Conservation (phyloP, 2,329 filamentous ascomycete species). For the Teratosphaeria zuluensis region DNA sequence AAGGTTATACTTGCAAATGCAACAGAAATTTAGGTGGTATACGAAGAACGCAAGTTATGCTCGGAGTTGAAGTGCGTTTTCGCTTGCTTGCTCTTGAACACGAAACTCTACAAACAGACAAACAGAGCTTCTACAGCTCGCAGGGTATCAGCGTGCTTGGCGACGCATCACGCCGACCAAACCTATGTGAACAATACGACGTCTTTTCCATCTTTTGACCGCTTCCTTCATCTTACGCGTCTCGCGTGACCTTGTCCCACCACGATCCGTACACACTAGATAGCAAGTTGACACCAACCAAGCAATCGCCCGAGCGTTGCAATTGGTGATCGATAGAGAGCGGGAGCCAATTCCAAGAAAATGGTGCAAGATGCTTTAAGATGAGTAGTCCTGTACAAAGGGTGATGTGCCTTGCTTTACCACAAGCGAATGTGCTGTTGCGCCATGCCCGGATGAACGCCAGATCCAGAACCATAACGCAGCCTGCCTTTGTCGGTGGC, state of each 20-base stretch:
- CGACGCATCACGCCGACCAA: not conserved
- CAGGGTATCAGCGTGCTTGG: not conserved
- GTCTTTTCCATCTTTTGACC: not conserved
- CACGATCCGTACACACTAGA: not conserved
- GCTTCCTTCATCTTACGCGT: not conserved
- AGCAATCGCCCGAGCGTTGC: not conserved
- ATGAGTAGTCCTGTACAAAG: not conserved
- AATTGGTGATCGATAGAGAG: not conserved
- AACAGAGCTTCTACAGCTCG: not conserved
- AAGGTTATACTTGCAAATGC: not conserved
- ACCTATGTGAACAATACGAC: not conserved
- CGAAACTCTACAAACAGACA: not conserved
- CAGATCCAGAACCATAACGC: not conserved
- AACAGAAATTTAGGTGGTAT: not conserved
- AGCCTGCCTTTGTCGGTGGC: not conserved
- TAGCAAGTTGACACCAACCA: not conserved
- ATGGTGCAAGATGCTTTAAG: not conserved
- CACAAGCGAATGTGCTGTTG: conserved; percentile 3
- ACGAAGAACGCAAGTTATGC: not conserved
- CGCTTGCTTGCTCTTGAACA: not conserved
- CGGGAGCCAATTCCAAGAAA: not conserved
- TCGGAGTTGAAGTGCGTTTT: not conserved
- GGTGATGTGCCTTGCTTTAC: not conserved
- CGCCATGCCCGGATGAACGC: not conserved
- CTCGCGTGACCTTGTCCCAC: not conserved